phyloP scores from a whole-genome alignment of 305 asterid species.

The Euphrasia arctica region DNA sequence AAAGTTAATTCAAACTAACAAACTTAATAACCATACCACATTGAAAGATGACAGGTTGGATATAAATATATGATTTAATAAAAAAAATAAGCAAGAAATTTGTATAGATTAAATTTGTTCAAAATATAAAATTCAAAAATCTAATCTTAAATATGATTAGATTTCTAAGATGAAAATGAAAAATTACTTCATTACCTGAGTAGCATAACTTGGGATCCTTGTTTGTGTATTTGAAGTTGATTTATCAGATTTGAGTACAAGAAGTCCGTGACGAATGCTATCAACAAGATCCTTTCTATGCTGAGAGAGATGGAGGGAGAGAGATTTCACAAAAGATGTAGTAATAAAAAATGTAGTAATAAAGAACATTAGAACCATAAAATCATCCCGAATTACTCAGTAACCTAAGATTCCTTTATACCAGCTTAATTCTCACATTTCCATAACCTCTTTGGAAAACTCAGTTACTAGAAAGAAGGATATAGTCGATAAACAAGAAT shows the following conservation, averaged over 20 bases:
- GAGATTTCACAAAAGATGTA: constrained; percentile 21
- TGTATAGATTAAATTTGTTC: constrained; percentile 65
- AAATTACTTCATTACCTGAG: constrained; percentile 61
- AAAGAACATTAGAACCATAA: constrained; percentile 14
- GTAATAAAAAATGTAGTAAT: constrained; percentile 16
- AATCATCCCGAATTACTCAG: constrained; percentile 13
- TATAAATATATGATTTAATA: constrained; percentile 3
- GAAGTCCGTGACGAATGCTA: constrained; percentile 72
- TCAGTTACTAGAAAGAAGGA: constrained; percentile 11
- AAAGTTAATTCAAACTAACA: constrained; percentile 22
- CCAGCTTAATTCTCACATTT: constrained; percentile 15
- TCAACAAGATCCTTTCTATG: constrained; percentile 89
- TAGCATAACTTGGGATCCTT: constrained; percentile 89
- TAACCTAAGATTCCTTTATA: constrained; percentile 15
- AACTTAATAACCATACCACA: constrained; percentile 24
- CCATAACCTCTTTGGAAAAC: constrained; percentile 9
- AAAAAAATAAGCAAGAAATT: background rate
- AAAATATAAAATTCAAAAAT: constrained; percentile 21
- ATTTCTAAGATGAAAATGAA: constrained; percentile 14
- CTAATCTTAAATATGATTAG: constrained; percentile 21
- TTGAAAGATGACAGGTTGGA: constrained; percentile 4
- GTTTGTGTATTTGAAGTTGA: constrained; percentile 53
- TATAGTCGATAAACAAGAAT: constrained; percentile 20
- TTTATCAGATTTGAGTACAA: constrained; percentile 79
- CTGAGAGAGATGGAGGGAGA: constrained; percentile 38